Base-by-base conservation (phyloP, 2,329 filamentous ascomycete species). In the Aspergillus quadrilineatus region DNA sequence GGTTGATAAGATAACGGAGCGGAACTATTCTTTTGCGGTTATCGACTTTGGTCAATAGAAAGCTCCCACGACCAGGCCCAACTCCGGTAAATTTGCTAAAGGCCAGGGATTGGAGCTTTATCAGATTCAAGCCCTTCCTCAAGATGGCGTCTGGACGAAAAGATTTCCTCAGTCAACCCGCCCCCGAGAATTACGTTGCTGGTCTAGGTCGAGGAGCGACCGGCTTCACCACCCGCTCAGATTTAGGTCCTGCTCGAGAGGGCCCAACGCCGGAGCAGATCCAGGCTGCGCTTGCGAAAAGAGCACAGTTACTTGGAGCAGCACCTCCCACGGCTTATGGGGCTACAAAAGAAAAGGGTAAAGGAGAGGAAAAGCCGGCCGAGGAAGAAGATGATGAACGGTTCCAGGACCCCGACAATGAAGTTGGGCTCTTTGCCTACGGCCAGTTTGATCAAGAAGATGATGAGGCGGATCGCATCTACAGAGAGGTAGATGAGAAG, bases 231-330 rank as follows among this genome's bases (percentile, higher is more conserved):
- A 99, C 94, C 41, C 87, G 95, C 68, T 97, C 93, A 56, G 94
- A 99, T 82, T 82, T 99, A 56, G 94, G 95, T 56, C 94, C 95
- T 50, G 93, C 93, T 57, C 85, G 93, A 67, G 93, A 97, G 79
- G 94, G 94, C 14, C 94, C 94, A 48, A 96, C 90, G 59, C 93
- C 97, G 68, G 94, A 99, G 72, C 93, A 97, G 77, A 97, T 99
- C 77, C 97, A 97, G 75, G 94, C 96, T 74, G 92, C 91, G 60
- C 88, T 99, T 65, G 92, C 92, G 48, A 97, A 97, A 76, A 88
- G 95, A 67, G 93, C 94, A 6, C 89, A 90, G 56, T 86, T 90
- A 69, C 84, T 97, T 0, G 88, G 87, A 45, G 83, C 85, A 60
- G 84, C 86, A n/a, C 81, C 86, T 26, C 86, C 87, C 0, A 88